Evolutionary conservation across 176 grass and related monocot genomes (phyloP).

Genomic region (Hordeum vulgare): MorexV3_pseudomolecules_assembly NC_058524.1:246567028-246567527

Average conservation of each 20-base stretch:
- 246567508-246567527: neutral
- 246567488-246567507: too few relatives aligned
- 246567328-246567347: neutral
- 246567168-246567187: neutral
- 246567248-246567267: neutral
- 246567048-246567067: conserved; percentile 18
- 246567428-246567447: neutral
- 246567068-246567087: conserved; percentile 5
- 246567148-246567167: conserved; percentile 1
- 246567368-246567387: too few relatives aligned
- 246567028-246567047: conserved; percentile 36
- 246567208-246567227: neutral
- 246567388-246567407: too few relatives aligned
- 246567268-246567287: neutral
- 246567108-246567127: conserved; percentile 5
- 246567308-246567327: neutral
- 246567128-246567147: neutral
- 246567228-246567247: neutral
- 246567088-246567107: neutral
- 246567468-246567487: neutral
- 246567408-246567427: neutral
- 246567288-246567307: neutral
- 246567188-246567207: neutral
- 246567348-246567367: neutral
- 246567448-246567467: neutral